Evolutionary conservation across 176 grass and related monocot genomes (phyloP), one percentile per base, ranked within the genome.

Genomic region (Lolium perenne): DNA sequence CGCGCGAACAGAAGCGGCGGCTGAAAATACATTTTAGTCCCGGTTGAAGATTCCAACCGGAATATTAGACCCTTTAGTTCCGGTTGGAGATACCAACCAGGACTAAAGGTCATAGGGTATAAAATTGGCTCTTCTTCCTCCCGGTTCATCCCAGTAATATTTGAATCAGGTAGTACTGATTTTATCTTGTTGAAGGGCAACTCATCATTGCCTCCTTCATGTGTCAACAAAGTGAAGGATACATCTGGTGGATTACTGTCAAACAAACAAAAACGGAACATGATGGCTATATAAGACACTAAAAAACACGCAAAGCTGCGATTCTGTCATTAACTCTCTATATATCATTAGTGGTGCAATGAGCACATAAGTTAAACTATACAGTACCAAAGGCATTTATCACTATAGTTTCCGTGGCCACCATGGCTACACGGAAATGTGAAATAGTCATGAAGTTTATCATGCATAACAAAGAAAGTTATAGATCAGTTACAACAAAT

Each of bases 131-230:
- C 26, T 29, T 29, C 26, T 0, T 29, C 26, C 26, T 29, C 26
- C 26, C 26, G 26, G 26, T 29, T 29, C 26, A 29, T 29, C 0
- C 26, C 76, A 86, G 80, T 84, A 79, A 98, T 25, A 82, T 92
- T 94, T 74, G 92, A 91, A 89, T 82, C 85, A 89, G 97, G 90
- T 46, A 96, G 71, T 40, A 92, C 49, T 48, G 91, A 87, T 92
- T 98, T 95, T 90, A 98, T 83, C 87, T 96, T 95, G 88, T 93
- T 75, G 66, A 87, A 94, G 5, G 93, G 84, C 25, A 72, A 69
- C 56, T 92, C 77, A 32, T 90, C 71, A 11, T 94, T 74, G 71
- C 86, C 88, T 81, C 86, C 87, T 88, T 92, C 88, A 56, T 92
- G 88, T 79, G 94, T 80, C 47, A 98, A 88, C 84, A 92, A 95